Evolutionary conservation across 805 yeast genomes (phyloP).

Genomic region (Lipomyces sp.): DNA sequence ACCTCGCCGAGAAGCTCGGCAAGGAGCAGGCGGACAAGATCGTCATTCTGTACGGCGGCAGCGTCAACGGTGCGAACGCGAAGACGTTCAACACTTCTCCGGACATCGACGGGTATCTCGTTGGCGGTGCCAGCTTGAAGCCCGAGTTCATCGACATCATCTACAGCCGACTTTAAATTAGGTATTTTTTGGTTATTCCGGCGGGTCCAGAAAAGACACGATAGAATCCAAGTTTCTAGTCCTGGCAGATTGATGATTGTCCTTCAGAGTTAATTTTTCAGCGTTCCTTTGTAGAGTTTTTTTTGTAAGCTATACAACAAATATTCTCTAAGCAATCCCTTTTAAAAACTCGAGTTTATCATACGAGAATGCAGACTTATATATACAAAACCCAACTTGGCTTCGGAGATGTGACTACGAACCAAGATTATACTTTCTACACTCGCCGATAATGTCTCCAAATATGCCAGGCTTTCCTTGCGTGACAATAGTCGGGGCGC

Average conservation of each 20-base stretch:
- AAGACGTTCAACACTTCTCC: conserved; percentile 82
- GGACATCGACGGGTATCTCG: conserved; percentile 97
- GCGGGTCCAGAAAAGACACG: too few species aligned
- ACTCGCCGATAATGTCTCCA: conserved; percentile 72
- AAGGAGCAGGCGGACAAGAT: conserved; percentile 67
- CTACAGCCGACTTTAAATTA: conserved; percentile 43
- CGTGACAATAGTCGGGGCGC: conserved; percentile 79
- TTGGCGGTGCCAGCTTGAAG: conserved; percentile 98
- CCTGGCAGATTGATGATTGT: too few species aligned
- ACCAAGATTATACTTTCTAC: conserved; percentile 74
- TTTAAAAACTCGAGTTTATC: too few species aligned
- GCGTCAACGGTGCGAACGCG: conserved; percentile 94
- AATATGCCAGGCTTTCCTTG: conserved; percentile 83
- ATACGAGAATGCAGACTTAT: too few species aligned
- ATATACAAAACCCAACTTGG: background rate
- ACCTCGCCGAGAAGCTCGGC: conserved; percentile 74
- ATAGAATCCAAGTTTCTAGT: too few species aligned
- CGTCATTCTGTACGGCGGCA: conserved; percentile 97
- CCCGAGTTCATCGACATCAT: conserved; percentile 96
- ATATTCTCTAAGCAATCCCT: too few species aligned
- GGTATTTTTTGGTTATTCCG: too few species aligned
- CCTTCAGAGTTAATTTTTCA: too few species aligned
- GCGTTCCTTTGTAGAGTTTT: too few species aligned
- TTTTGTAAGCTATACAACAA: too few species aligned
- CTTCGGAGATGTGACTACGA: too few species aligned